phyloP scores from a whole-genome alignment of 2,329 filamentous ascomycete species.

The Penicillium sp. region DNA sequence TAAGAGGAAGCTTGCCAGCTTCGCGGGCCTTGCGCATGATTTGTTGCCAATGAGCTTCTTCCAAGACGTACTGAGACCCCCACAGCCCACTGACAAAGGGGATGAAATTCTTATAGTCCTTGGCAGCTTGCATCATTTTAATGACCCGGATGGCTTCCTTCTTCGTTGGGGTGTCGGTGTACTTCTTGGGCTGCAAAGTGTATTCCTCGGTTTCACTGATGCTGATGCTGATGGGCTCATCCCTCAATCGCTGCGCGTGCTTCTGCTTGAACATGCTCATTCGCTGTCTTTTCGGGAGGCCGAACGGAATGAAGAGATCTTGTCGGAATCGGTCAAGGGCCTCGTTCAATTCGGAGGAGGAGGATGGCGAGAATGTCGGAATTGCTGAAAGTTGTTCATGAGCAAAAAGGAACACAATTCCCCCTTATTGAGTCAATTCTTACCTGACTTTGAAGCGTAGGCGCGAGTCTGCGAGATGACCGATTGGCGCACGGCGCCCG shows the following conservation, averaged over 20 bases:
- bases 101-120: constrained; percentile 41
- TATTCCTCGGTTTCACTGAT: constrained; percentile 40
- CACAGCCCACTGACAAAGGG: constrained; percentile 40
- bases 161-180: constrained; percentile 32
- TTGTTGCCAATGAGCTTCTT: constrained; percentile 28
- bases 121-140: constrained; percentile 34
- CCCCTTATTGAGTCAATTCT: not conserved
- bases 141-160: constrained; percentile 31
- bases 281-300: constrained; percentile 36
- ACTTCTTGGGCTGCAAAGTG: constrained; percentile 36
- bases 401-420: not conserved
- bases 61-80: constrained; percentile 27
- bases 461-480: constrained; percentile 30
- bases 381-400: constrained; percentile 23
- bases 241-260: constrained; percentile 32
- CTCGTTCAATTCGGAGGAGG: constrained; percentile 40
- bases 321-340: constrained; percentile 41
- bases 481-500: constrained; percentile 32
- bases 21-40: constrained; percentile 38
- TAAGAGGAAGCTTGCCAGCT: constrained; percentile 32
- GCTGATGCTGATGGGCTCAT: constrained; percentile 40
- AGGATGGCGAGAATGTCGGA: constrained; percentile 39
- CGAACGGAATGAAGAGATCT: constrained; percentile 43
- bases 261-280: constrained; percentile 39
- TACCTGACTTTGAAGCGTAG: constrained; percentile 32